Base-by-base conservation (phyloP, 768 basidiomycete genomes). In the Hypholoma fasciculare region DNA sequence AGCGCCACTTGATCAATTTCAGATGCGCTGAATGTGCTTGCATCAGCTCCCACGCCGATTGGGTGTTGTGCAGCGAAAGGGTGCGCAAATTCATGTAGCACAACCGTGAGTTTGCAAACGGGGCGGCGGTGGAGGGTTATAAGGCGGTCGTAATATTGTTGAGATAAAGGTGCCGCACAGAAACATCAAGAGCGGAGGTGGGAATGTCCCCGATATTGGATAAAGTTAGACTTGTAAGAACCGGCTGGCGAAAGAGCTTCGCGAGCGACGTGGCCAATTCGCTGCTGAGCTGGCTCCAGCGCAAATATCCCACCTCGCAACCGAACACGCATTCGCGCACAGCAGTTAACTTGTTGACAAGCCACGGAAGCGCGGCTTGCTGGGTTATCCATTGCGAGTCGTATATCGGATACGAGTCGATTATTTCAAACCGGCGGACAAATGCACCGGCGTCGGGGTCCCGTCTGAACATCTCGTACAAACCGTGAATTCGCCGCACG, bases 301-400 rank as follows among this genome's bases (percentile, higher is more conserved):
- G 51, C 17, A 63, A 46, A 43, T 53, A 65, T n/a, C 65, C 65
- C 16, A 65, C 62, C 42, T 61, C 62, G 52, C 60, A 63, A 8
- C 64, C 64, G 39, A 63, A 63, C 3, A 58, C 61, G 34, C 58
- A 49, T 7, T 55, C 44, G 7, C 44, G 60, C 14, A 63, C 44
- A 23, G 55, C 38, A 1, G 51, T 54, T 3, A 65, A 49, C 13
- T 44, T 50, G 30, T 61, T 49, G 26, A 65, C 44, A 12, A 65
- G 56, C 14, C 43, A 49, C 7, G 62, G 60, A 7, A 65, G 54
- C 14, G 27, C 43, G 16, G 42, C 27, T 30, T 65, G 64, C 52
- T 60, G 60, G 3, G 64, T 63, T 27, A 65, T 65, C 64, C 62
- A 63, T 40, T 63, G 60, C 4, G 62, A 65, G 37, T 65, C 60